Base-by-base conservation (phyloP, 345 rosid genomes). In the Kernera saxatilis region DNA sequence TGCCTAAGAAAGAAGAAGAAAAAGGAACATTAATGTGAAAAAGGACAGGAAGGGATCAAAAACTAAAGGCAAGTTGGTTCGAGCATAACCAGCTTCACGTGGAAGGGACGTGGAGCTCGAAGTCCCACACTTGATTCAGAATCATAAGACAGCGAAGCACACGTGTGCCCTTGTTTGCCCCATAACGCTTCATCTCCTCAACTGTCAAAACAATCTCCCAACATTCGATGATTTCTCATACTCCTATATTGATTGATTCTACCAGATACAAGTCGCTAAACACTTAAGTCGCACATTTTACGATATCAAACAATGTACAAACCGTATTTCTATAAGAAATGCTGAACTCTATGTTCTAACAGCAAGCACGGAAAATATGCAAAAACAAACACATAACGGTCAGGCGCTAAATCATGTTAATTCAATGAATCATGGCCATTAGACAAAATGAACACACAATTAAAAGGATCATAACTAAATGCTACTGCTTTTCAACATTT, bases 121-220 rank as follows among this genome's bases (percentile, higher is more conserved):
- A 46, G 64, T 72, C 64, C 77, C 3, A 73, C 36, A 50, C 76
- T 66, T 29, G 36, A 49, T 58, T 15, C 66, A 64, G 69, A 67
- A 63, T 75, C 56, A 40, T 23, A 49, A 49, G 77, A 82, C 97
- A 87, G 84, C 92, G 50, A 77, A 69, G 90, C 85, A 78, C 84
- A 86, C 84, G 84, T 86, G 97, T 78, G 91, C 68, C 63, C 59
- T 43, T 69, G 64, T 61, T 29, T 36, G 23, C 84, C 53, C 91
- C 90, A 82, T 83, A 79, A 78, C 75, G 55, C 65, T 41, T 18
- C 74, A 41, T 43, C 14, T 69, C 59, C 45, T 17, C 70, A 61
- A 69, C 84, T 64, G 51, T 78, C 56, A 50, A 21, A 27, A 27
- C 13, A 37, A 36, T 8, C 39, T 39, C 60, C 41, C 32, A 14